Percentiles rank a stretch among this genome's conserved stretches.
Conservation (phyloP, 768 basidiomycete genomes). For the Ramaria sp. region DNA sequence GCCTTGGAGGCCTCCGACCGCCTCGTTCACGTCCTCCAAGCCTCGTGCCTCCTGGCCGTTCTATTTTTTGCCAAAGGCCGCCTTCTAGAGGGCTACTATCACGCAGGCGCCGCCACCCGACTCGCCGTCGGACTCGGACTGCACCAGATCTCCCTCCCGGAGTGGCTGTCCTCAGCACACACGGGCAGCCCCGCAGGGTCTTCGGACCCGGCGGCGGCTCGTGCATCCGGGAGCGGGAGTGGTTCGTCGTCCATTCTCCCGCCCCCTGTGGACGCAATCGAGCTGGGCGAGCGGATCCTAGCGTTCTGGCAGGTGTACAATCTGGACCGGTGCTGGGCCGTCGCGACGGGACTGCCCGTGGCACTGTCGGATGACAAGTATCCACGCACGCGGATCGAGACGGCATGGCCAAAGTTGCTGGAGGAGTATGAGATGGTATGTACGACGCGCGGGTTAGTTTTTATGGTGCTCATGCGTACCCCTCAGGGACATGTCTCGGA, state of each 20-base stretch:
- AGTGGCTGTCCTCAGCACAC: slow-evolving; percentile 12
- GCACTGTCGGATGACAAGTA: slow-evolving; percentile 55
- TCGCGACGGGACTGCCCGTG: slow-evolving; percentile 55
- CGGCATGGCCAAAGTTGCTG: slow-evolving; percentile 69
- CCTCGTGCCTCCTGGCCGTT: slow-evolving; percentile 59
- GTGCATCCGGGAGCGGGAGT: slow-evolving; percentile 22
- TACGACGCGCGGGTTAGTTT: not conserved
- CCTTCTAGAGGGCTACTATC: slow-evolving; percentile 53
- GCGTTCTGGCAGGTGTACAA: slow-evolving; percentile 81
- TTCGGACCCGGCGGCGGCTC: slow-evolving; percentile 21
- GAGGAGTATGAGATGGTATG: slow-evolving; percentile 55
- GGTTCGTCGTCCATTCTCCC: slow-evolving; percentile 26
- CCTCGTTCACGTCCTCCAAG: slow-evolving; percentile 50
- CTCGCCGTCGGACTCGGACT: slow-evolving; percentile 67
- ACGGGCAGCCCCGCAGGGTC: not conserved
- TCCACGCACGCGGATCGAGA: slow-evolving; percentile 47
- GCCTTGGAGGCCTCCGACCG: slow-evolving; percentile 59
- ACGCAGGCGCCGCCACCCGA: slow-evolving; percentile 63
- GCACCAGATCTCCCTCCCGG: slow-evolving; percentile 37
- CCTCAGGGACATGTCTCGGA: slow-evolving; percentile 48
- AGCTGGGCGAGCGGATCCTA: slow-evolving; percentile 60
- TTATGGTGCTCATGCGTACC: not conserved
- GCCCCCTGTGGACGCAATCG: slow-evolving; percentile 45
- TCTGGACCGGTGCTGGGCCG: slow-evolving; percentile 75
- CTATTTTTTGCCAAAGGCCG: slow-evolving; percentile 55